Base-by-base conservation (phyloP, 257 asterid species). In the Salvia hispanica region DNA sequence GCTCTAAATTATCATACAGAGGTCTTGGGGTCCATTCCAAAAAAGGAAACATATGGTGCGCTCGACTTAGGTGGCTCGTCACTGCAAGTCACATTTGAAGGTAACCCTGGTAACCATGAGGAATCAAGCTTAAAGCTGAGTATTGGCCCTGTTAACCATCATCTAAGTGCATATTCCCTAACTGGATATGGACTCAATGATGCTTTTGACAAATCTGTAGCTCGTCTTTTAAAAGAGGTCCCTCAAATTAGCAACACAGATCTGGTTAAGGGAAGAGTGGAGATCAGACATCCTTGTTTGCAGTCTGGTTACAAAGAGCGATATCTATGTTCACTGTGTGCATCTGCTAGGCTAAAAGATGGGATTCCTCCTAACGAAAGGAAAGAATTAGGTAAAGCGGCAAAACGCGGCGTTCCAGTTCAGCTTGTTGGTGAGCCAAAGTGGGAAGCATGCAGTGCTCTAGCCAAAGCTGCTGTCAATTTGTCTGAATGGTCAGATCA, bases 41-140 rank as follows among this genome's bases (percentile, higher is more conserved):
- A 81, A 65, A 86, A 82, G 77, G 90, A 82, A 74, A 94, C 98
- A 34, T 89, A 76, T 62, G 99, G 99, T 70, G 93, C 99, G 40
- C 96, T 91, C 39, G 99, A 94, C 86, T 77, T 89, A 83, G 97
- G 99, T 69, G 99, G 99, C 62, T 94, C 99, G 3, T 94, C 97
- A 0, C 71, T 94, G 80, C 99, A 91, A 79, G 95, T 91, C 42
- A 94, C 99, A 40, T 94, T 94, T 60, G 99, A 94, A 83, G 83
- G 79, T 37, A 76, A 80, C 72, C 81, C 75, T 66, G 65, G 54
- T 65, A 44, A 66, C 46, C 79, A 57, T 40, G 87, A 82, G 9
- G 83, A 86, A 50, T 79, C 91, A 16, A 85, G 96, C 78, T 78
- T 94, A 74, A 80, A 84, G 76, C 77, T 94, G 64, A 87, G 92